A percentile compares a stretch with the other conserved stretches of the same genome.
These are phyloP conservation scores for Lodderomyces orthopsilosis DNA, from an alignment of 1,139 yeast species.

Conservation along the genomic window DNA sequence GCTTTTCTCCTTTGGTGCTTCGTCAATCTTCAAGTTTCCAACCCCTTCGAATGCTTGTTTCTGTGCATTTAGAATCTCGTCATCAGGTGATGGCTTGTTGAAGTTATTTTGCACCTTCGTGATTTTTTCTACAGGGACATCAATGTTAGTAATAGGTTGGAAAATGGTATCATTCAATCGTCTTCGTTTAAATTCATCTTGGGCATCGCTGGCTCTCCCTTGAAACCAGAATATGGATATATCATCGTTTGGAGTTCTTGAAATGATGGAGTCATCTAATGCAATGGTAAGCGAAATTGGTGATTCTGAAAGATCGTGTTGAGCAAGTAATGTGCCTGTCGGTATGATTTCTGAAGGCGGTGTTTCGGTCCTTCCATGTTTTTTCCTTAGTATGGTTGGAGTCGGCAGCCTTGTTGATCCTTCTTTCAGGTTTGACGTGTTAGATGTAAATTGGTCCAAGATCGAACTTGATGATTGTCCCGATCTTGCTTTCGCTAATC, in stretches of 20 bases:
- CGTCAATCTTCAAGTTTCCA: constrained; percentile 24
- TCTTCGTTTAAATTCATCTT: constrained; percentile 23
- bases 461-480: constrained; percentile 22
- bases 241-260: constrained; percentile 15
- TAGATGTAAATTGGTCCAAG: constrained; percentile 17
- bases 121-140: constrained; percentile 33
- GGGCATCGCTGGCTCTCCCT: constrained; percentile 5
- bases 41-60: constrained; percentile 46
- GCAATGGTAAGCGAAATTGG: constrained; percentile 14
- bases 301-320: constrained; percentile 3
- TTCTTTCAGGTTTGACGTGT: background rate
- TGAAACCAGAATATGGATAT: constrained; percentile 21
- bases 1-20: constrained; percentile 2
- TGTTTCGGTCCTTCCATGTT: background rate
- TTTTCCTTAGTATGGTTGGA: background rate
- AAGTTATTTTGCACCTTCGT: constrained; percentile 57
- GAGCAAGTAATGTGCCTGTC: background rate
- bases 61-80: constrained; percentile 63
- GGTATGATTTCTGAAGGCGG: too few species aligned
- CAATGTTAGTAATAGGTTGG: constrained; percentile 44
- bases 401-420: background rate
- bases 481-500: constrained; percentile 46
- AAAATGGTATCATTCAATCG: constrained; percentile 22
- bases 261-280: constrained; percentile 22
- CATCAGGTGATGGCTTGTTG: constrained; percentile 80